Conservation (phyloP, 768 basidiomycete species). For the Mycena albidolilacea region DNA sequence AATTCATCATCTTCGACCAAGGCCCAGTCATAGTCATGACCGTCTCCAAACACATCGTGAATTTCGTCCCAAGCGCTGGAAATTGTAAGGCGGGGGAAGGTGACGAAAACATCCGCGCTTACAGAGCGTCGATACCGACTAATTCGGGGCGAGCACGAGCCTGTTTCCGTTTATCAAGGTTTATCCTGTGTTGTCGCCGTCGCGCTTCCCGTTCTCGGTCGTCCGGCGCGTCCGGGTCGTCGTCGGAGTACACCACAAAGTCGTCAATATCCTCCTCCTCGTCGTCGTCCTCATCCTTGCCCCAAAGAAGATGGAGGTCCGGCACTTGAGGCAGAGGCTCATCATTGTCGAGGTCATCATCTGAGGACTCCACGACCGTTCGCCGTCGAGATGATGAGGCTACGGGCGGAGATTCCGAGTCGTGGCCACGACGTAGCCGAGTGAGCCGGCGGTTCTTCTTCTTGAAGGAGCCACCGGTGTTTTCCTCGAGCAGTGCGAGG, state of each 20-base stretch:
- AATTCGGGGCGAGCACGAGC: constrained; percentile 76
- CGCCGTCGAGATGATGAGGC: constrained; percentile 74
- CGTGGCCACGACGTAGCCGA: constrained; percentile 78
- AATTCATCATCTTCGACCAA: constrained; percentile 84
- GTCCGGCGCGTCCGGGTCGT: constrained; percentile 75
- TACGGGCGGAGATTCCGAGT: constrained; percentile 77
- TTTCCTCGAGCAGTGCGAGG: constrained; percentile 89
- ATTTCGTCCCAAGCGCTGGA: constrained; percentile 95
- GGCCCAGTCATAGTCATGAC: constrained; percentile 97
- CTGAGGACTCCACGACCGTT: constrained; percentile 77
- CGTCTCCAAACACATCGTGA: constrained; percentile 96
- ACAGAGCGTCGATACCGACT: constrained; percentile 87
- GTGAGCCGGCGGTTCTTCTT: constrained; percentile 72
- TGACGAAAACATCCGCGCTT: constrained; percentile 18
- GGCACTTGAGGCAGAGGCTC: constrained; percentile 70
- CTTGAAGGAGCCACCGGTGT: constrained; percentile 86
- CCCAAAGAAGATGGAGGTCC: constrained; percentile 85
- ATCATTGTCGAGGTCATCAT: constrained; percentile 79
- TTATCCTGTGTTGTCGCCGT: constrained; percentile 75
- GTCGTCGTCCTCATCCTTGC: constrained; percentile 88
- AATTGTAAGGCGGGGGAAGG: constrained; percentile 33
- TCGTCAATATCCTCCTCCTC: constrained; percentile 83
- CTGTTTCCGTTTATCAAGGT: constrained; percentile 78
- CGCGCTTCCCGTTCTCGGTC: constrained; percentile 84
- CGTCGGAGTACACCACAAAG: constrained; percentile 88